These are phyloP conservation scores for Endotrypanum monterogeii DNA, from an alignment of 208 protist genomes.

Conservation along the genomic window DNA sequence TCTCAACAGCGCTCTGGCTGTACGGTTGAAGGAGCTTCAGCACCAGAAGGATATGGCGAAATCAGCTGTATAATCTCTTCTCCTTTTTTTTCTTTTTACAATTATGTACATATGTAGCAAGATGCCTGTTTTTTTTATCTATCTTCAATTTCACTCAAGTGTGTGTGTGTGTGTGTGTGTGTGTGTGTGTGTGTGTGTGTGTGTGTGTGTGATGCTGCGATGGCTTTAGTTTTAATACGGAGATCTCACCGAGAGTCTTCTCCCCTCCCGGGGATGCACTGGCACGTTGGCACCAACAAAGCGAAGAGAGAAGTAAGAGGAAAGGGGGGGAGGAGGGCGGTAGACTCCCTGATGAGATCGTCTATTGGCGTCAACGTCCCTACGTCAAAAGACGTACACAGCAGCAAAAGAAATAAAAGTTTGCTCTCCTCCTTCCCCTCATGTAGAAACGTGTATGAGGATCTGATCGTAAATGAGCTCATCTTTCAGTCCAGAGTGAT, in stretches of 20 bases:
- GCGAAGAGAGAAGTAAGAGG: no score
- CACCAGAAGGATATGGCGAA: slow-evolving; percentile 28
- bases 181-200: no score
- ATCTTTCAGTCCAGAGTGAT: background rate
- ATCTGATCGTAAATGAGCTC: background rate
- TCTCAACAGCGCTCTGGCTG: slow-evolving; percentile 56
- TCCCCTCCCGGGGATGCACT: background rate
- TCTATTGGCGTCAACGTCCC: background rate
- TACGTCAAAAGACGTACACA: background rate
- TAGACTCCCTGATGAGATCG: background rate
- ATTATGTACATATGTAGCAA: slow-evolving; percentile 5
- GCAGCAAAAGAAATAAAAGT: background rate
- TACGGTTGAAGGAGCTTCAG: slow-evolving; percentile 56
- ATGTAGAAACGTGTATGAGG: background rate
- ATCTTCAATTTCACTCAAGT: background rate
- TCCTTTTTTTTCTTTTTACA: background rate
- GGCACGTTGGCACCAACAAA: slow-evolving; percentile 1
- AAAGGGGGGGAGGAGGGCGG: no score
- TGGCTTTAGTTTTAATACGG: background rate
- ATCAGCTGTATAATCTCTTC: slow-evolving; percentile 5
- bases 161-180: no score
- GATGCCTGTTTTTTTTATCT: slow-evolving; percentile 2
- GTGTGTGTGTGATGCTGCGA: background rate
- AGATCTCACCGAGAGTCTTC: no score
- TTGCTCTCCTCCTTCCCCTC: no score